Evolutionary conservation across 345 rosid species (phyloP).

Genomic region (Cardamine resedifolia): DNA sequence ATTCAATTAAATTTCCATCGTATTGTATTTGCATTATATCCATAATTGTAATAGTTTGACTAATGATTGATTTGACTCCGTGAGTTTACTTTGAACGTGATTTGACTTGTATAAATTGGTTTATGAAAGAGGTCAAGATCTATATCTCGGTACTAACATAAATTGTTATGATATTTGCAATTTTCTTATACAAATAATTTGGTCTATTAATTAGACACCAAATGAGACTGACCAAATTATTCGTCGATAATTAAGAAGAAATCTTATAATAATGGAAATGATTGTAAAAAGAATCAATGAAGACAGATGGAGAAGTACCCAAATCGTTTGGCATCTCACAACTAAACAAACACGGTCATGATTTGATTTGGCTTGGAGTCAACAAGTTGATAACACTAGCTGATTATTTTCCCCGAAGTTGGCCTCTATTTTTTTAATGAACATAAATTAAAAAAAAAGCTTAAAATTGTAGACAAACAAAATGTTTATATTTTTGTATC

Average conservation of each 20-base stretch:
- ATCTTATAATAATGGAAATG: not conserved
- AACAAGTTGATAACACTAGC: conserved; percentile 7
- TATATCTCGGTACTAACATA: not conserved
- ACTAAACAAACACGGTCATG: conserved; percentile 22
- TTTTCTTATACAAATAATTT: not conserved
- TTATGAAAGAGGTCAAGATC: conserved; percentile 21
- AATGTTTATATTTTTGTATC: not conserved
- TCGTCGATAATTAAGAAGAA: not conserved
- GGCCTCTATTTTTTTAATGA: not conserved
- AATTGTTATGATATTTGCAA: not conserved
- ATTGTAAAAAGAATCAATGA: conserved; percentile 20
- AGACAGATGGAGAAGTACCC: conserved; percentile 31
- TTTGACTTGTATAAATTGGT: conserved; percentile 6
- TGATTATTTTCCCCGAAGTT: not conserved
- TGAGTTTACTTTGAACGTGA: conserved; percentile 24
- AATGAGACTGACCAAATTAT: conserved; percentile 18
- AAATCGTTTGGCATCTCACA: conserved; percentile 32
- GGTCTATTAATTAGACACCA: conserved; percentile 16
- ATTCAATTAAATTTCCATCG: not conserved
- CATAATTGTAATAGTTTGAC: not conserved
- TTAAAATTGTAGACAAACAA: not conserved
- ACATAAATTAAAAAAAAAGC: not conserved
- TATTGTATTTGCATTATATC: conserved; percentile 8
- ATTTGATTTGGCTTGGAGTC: conserved; percentile 23
- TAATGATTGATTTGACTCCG: conserved; percentile 15